Conservation (phyloP, 208 protist species). For the Porcisia hertigi region DNA sequence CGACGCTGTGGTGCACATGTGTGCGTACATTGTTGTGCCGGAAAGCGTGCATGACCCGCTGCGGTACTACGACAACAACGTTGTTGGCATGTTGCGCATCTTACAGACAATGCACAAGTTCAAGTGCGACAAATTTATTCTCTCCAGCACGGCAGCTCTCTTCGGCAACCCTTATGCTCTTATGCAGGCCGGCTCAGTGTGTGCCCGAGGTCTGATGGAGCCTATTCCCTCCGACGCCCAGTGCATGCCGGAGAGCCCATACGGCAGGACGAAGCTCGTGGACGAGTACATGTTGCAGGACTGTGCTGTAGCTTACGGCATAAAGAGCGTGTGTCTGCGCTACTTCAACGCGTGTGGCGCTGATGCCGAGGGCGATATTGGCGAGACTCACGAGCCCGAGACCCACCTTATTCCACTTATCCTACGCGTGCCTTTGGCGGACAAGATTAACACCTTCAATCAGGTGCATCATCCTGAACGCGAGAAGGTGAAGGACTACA, state of each 20-base stretch:
- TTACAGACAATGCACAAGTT: constrained; percentile 92
- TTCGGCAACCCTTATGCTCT: constrained; percentile 77
- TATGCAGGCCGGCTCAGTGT: constrained; percentile 22
- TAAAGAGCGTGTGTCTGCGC: constrained; percentile 91
- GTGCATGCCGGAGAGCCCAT: constrained; percentile 86
- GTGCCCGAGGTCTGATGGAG: constrained; percentile 39
- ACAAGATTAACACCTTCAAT: constrained; percentile 67
- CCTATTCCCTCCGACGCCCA: constrained; percentile 67
- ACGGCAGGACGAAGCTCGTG: constrained; percentile 93
- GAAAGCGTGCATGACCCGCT: constrained; percentile 93
- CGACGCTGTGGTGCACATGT: constrained; percentile 96
- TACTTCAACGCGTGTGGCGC: constrained; percentile 99
- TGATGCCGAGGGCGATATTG: constrained; percentile 94
- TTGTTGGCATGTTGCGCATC: constrained; percentile 92
- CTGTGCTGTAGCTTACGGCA: constrained; percentile 67
- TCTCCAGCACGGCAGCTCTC: constrained; percentile 96
- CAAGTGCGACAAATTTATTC: constrained; percentile 94
- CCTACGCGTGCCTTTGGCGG: constrained; percentile 90
- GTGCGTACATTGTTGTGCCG: constrained; percentile 91
- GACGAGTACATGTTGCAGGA: constrained; percentile 95
- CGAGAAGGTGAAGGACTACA: constrained; percentile 34
- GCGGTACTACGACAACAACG: constrained; percentile 97
- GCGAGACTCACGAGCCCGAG: constrained; percentile 95
- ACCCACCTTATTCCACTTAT: constrained; percentile 98
- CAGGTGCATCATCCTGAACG: constrained; percentile 40